Evolutionary conservation across 352 stramenopile genomes (phyloP).

Genomic region (Phytophthora ramorum): DNA sequence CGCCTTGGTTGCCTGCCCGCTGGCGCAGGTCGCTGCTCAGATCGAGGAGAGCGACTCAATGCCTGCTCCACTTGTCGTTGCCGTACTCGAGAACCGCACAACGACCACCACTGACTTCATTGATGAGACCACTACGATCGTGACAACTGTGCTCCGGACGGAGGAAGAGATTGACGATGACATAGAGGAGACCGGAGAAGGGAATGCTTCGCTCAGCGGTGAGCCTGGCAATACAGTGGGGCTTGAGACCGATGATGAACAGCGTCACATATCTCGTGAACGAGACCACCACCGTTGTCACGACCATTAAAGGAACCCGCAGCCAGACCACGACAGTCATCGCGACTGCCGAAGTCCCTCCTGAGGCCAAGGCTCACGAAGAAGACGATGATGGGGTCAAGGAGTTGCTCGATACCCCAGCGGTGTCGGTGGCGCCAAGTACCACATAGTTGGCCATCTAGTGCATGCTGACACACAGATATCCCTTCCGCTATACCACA

Average conservation of each 20-base stretch:
- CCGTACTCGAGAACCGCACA: constrained; percentile 4
- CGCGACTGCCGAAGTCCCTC: neutral
- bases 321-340: constrained; percentile 1
- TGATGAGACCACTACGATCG: constrained; percentile 6
- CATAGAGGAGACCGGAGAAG: neutral
- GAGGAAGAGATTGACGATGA: neutral
- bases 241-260: neutral
- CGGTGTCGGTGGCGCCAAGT: neutral
- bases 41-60: neutral
- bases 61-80: neutral
- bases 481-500: neutral
- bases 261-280: constrained; percentile 2
- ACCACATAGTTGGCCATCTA: neutral
- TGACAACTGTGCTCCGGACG: constrained; percentile 6
- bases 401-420: constrained; percentile 1
- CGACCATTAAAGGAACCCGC: neutral
- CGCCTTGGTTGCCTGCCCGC: neutral
- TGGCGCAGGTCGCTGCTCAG: neutral
- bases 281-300: constrained; percentile 13
- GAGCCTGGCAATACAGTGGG: neutral
- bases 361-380: neutral
- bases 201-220: neutral
- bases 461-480: too few species aligned
- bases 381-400: constrained; percentile 11
- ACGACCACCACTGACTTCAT: neutral